A percentile compares a stretch with the other conserved stretches of the same genome.
These are phyloP conservation scores for Biscogniauxia marginata DNA, from an alignment of 2,329 filamentous ascomycete species.

Conservation along the genomic window DNA sequence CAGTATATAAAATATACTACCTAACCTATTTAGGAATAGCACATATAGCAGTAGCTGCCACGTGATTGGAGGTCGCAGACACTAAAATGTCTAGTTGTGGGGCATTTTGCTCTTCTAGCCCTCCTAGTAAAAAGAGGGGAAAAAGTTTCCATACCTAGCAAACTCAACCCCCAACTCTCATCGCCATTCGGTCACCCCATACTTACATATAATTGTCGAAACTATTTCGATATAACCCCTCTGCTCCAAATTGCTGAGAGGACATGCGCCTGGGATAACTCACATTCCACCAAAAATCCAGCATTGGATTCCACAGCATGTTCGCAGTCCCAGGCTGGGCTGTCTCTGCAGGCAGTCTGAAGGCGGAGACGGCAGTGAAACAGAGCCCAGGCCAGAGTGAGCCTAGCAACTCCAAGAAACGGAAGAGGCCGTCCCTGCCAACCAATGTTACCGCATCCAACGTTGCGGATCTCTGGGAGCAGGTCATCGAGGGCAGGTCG, in stretches of 20 bases:
- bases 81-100: neutral
- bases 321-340: slow-evolving; percentile 95
- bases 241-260: neutral
- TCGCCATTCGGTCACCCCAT: neutral
- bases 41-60: too few relatives aligned
- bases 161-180: neutral
- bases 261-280: slow-evolving; percentile 1
- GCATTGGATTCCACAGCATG: slow-evolving; percentile 50
- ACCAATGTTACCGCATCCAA: slow-evolving; percentile 64
- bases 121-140: neutral
- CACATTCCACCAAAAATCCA: neutral
- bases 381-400: slow-evolving; percentile 29
- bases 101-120: neutral
- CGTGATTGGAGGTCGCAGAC: neutral
- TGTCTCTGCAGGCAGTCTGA: slow-evolving; percentile 68
- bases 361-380: slow-evolving; percentile 56
- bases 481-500: slow-evolving; percentile 69
- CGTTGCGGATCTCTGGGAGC: slow-evolving; percentile 75
- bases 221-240: neutral
- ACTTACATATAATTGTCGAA: neutral
- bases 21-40: too few relatives aligned
- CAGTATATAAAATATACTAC: too few relatives aligned
- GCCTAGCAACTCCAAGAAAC: slow-evolving; percentile 42
- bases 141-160: neutral
- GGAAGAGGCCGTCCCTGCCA: slow-evolving; percentile 46